phyloP scores from a whole-genome alignment of 139 green algal species.

The Chlorokybus atmophyticus region DNA sequence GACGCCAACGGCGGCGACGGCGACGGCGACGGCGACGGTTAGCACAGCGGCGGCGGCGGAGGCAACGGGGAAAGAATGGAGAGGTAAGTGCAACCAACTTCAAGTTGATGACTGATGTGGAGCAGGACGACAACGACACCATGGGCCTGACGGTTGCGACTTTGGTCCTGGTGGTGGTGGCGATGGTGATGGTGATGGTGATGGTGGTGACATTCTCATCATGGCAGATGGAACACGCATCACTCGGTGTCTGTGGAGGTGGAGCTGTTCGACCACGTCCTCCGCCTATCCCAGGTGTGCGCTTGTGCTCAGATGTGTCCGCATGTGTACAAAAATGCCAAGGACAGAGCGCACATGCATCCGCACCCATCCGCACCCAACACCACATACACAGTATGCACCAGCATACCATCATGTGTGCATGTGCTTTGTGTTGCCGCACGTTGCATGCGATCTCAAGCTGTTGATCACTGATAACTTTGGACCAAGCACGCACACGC shows the following conservation, averaged over 20 bases:
- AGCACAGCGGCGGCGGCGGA: not conserved
- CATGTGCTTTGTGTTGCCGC: no score
- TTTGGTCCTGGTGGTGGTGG: not conserved
- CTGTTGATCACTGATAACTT: not conserved
- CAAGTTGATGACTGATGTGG: not conserved
- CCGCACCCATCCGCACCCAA: not conserved
- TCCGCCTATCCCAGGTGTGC: not conserved
- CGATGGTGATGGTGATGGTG: not conserved
- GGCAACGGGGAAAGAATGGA: not conserved
- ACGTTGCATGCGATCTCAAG: no score
- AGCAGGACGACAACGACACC: not conserved
- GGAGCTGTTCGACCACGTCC: constrained; percentile 39
- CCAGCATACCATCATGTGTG: not conserved
- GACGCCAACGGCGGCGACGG: not conserved
- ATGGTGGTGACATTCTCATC: not conserved
- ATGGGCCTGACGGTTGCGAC: not conserved
- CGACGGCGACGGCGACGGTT: not conserved
- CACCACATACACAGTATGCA: not conserved
- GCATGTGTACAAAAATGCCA: not conserved
- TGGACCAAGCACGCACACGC: not conserved
- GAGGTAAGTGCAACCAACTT: not conserved
- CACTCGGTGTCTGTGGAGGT: constrained; percentile 39
- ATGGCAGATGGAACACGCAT: constrained; percentile 52
- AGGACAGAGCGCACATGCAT: not conserved
- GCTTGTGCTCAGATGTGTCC: not conserved